phyloP scores from a whole-genome alignment of 192 early-diverging fungal genomes.

The Paraglomus brasilianum region DNA sequence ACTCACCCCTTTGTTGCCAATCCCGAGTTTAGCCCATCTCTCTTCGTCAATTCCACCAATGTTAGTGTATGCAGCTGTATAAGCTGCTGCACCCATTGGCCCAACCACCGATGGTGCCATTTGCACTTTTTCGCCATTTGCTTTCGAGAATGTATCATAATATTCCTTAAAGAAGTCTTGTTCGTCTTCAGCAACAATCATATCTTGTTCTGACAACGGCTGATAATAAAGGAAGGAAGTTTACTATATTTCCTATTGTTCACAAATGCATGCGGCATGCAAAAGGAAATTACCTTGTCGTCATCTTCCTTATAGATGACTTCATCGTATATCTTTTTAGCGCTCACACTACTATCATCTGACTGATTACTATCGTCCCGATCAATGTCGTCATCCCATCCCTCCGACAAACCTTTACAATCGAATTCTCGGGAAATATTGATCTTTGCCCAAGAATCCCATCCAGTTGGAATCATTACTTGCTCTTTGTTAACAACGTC shows the following conservation, averaged over 20 bases:
- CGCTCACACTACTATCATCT: constrained; percentile 44
- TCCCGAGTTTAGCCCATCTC: constrained; percentile 11
- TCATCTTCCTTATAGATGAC: constrained; percentile 36
- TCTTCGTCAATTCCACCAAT: constrained; percentile 1
- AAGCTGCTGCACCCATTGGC: constrained; percentile 43
- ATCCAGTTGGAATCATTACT: constrained; percentile 88
- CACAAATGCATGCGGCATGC: not conserved
- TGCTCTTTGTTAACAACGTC: constrained; percentile 86
- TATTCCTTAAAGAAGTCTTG: constrained; percentile 84
- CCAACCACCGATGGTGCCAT: constrained; percentile 51
- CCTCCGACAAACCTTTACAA: constrained; percentile 55
- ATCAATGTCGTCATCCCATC: constrained; percentile 61
- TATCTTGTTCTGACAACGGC: constrained; percentile 59
- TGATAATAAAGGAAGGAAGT: constrained; percentile 32
- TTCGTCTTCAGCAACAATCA: constrained; percentile 82
- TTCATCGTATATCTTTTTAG: constrained; percentile 61
- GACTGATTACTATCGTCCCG: constrained; percentile 21
- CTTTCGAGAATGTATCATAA: constrained; percentile 66
- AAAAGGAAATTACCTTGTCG: constrained; percentile 25
- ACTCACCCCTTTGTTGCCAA: not conserved
- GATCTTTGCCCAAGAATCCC: constrained; percentile 93
- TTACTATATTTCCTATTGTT: not conserved
- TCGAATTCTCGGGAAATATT: constrained; percentile 73
- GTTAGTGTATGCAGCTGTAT: constrained; percentile 34
- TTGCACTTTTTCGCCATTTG: constrained; percentile 37